These are phyloP conservation scores for Mucor indicus DNA, from an alignment of 371 early-diverging fungal genomes.

Conservation along the genomic window DNA sequence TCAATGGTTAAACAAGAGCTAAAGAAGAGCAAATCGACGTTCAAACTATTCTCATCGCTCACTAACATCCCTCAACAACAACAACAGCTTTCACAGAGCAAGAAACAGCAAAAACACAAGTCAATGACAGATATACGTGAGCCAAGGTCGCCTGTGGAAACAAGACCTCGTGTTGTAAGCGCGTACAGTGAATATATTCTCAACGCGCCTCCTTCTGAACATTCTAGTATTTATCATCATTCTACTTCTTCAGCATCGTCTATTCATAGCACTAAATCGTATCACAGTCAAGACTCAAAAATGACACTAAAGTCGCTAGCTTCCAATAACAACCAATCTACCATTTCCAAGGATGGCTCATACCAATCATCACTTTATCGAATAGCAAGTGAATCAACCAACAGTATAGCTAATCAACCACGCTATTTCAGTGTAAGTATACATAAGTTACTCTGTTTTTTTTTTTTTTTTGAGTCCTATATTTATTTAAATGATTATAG, in stretches of 20 bases:
- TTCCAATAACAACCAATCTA: background rate
- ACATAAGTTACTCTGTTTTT: background rate
- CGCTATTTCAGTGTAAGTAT: background rate
- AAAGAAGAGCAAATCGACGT: constrained; percentile 17
- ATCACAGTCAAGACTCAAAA: constrained; percentile 12
- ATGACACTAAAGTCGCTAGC: constrained; percentile 4
- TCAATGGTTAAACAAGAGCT: constrained; percentile 17
- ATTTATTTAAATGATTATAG: constrained; percentile 1
- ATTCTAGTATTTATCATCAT: background rate
- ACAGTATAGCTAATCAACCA: background rate
- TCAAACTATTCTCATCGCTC: constrained; percentile 13
- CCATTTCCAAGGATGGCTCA: no score
- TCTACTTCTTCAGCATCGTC: background rate
- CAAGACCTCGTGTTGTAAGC: constrained; percentile 2
- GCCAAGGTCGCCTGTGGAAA: background rate
- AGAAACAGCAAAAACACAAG: no score
- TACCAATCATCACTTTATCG: no score
- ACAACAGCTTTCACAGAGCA: background rate
- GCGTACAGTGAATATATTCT: constrained; percentile 8
- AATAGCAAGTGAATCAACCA: no score
- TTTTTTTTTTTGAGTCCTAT: background rate
- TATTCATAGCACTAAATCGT: constrained; percentile 5
- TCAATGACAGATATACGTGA: no score
- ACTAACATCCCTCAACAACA: background rate
- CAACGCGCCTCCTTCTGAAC: constrained; percentile 4